Conservation (phyloP, 257 asterid species). For the Solanum corneliomulleri region DNA sequence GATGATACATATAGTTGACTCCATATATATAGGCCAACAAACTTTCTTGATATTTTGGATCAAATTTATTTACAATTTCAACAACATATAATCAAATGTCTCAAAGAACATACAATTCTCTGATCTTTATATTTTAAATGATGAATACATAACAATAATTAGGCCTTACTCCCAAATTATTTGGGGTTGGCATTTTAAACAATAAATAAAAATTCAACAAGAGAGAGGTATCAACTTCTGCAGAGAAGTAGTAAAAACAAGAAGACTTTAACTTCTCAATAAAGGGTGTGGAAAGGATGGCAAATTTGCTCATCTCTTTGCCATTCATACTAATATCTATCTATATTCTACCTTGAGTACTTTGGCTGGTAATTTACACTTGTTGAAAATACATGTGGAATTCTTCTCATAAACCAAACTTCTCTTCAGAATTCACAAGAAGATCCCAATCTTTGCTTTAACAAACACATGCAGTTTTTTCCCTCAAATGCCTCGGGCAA, state of each 20-base stretch:
- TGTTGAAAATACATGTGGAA: not conserved
- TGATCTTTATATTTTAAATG: not conserved
- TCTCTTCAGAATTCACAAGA: slow-evolving; percentile 69
- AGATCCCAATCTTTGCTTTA: slow-evolving; percentile 71
- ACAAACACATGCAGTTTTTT: slow-evolving; percentile 54
- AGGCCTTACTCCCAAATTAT: not conserved
- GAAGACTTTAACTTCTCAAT: not conserved
- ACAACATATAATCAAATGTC: not conserved
- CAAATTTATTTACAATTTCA: not conserved
- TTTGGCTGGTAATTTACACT: slow-evolving; percentile 8
- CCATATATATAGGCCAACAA: not conserved
- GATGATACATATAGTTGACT: not conserved
- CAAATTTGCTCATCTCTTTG: slow-evolving; percentile 32
- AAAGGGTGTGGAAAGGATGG: slow-evolving; percentile 37
- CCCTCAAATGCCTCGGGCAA: slow-evolving; percentile 62
- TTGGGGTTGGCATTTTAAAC: not conserved
- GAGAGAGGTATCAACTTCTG: not conserved
- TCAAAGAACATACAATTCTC: not conserved
- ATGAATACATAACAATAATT: not conserved
- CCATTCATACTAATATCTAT: slow-evolving; percentile 14
- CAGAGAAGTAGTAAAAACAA: not conserved
- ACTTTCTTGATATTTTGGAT: not conserved
- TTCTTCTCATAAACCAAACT: not conserved
- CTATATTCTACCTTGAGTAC: slow-evolving; percentile 24
- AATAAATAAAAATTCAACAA: not conserved